These are phyloP conservation scores for Oryza nivara DNA, from an alignment of 176 grass and related monocot species.

Conservation along the genomic window DNA sequence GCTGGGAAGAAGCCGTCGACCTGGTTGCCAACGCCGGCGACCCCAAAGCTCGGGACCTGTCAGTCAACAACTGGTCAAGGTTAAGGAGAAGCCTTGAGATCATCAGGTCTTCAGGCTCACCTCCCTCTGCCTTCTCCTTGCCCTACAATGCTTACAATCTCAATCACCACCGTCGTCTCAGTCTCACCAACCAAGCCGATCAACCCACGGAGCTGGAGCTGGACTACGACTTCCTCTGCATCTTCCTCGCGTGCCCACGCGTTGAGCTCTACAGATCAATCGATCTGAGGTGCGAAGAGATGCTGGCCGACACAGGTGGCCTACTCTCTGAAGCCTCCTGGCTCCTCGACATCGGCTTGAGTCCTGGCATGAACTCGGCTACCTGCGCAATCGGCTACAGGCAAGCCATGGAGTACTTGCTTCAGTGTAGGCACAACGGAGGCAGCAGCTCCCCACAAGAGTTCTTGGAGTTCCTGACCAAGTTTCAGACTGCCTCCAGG, in stretches of 20 bases:
- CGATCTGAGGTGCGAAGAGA: constrained; percentile 81
- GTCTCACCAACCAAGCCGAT: not conserved
- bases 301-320: constrained; percentile 69
- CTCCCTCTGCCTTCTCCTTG: constrained; percentile 63
- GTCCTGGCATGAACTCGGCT: constrained; percentile 62
- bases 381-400: constrained; percentile 80
- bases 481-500: constrained; percentile 67
- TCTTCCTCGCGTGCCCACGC: constrained; percentile 59
- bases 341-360: constrained; percentile 76
- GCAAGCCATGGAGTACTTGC: constrained; percentile 82
- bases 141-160: constrained; percentile 58
- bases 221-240: constrained; percentile 68
- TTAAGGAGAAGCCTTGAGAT: constrained; percentile 69
- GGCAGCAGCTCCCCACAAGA: constrained; percentile 65
- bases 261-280: constrained; percentile 67
- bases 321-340: constrained; percentile 79
- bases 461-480: constrained; percentile 57
- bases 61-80: constrained; percentile 69
- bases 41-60: constrained; percentile 52
- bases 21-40: constrained; percentile 71
- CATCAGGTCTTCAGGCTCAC: constrained; percentile 63
- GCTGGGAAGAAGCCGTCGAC: constrained; percentile 76
- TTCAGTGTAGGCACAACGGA: constrained; percentile 62
- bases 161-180: constrained; percentile 9
- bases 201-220: constrained; percentile 52